A percentile compares a stretch with the other conserved stretches of the same genome.
Conservation (phyloP, 371 early-diverging fungal genomes). For the Mucor velutinosus region DNA sequence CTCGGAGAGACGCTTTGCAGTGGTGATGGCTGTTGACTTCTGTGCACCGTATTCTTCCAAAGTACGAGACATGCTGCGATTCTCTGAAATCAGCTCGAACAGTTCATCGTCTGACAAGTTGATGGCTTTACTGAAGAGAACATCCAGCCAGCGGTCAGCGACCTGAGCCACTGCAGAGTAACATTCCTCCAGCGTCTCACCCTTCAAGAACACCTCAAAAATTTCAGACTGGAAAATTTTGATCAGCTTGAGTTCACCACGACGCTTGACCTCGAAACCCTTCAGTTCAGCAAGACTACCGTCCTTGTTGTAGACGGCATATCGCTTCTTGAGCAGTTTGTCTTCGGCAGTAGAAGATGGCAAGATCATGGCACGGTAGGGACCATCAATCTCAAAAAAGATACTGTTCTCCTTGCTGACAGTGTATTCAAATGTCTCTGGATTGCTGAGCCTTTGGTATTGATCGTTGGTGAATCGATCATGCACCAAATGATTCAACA, state of each 20-base stretch:
- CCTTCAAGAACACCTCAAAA: constrained; percentile 92
- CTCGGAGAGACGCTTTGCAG: constrained; percentile 97
- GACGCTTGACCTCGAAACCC: constrained; percentile 99
- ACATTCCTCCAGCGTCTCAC: constrained; percentile 88
- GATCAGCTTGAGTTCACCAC: constrained; percentile 99
- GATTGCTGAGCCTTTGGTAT: constrained; percentile 82
- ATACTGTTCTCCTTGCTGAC: constrained; percentile 94
- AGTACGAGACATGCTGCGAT: constrained; percentile 96
- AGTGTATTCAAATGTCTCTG: constrained; percentile 67
- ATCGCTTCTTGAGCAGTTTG: constrained; percentile 97
- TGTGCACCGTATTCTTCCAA: constrained; percentile 92
- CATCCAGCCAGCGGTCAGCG: constrained; percentile 96
- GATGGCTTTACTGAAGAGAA: constrained; percentile 88
- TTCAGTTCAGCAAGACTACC: constrained; percentile 98
- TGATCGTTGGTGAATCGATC: constrained; percentile 98
- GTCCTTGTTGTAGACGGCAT: constrained; percentile 98
- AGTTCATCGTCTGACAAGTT: constrained; percentile 90
- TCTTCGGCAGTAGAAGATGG: constrained; percentile 98
- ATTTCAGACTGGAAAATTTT: constrained; percentile 98
- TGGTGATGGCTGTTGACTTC: constrained; percentile 96
- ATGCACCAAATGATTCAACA: constrained; percentile 98
- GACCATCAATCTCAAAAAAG: constrained; percentile 99
- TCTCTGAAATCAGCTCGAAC: constrained; percentile 98
- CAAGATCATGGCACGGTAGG: constrained; percentile 99
- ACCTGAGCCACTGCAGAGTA: constrained; percentile 90